Evolutionary conservation across 2,329 filamentous ascomycete genomes (phyloP).

Genomic region (Penicillium nordicum): DNA sequence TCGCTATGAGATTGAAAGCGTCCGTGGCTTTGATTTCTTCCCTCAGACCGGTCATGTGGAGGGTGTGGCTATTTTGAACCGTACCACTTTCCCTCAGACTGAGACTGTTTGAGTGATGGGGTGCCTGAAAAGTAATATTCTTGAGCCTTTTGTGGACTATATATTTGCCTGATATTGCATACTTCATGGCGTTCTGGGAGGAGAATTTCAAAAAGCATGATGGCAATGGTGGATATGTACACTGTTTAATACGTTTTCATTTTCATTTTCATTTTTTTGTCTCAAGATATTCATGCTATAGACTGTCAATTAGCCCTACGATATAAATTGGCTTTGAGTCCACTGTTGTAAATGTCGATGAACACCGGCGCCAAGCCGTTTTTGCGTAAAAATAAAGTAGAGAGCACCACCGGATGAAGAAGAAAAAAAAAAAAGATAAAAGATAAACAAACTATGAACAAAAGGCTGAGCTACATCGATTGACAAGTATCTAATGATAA

Average conservation of each 20-base stretch:
- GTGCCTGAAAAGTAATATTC: background rate
- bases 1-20: slow-evolving; percentile 80
- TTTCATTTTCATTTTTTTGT: background rate
- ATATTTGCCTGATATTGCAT: slow-evolving; percentile 8
- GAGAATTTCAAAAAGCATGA: background rate
- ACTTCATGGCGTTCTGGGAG: slow-evolving; percentile 6
- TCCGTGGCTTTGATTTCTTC: slow-evolving; percentile 95
- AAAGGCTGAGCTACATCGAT: slow-evolving; percentile 24
- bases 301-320: slow-evolving; percentile 13
- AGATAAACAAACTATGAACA: slow-evolving; percentile 30
- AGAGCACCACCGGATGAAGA: slow-evolving; percentile 12
- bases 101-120: background rate
- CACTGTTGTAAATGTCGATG: slow-evolving; percentile 9
- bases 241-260: slow-evolving; percentile 1
- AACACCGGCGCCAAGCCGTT: slow-evolving; percentile 16
- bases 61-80: slow-evolving; percentile 58
- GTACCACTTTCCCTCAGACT: slow-evolving; percentile 24
- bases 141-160: background rate
- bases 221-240: slow-evolving; percentile 1
- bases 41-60: slow-evolving; percentile 75
- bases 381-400: slow-evolving; percentile 10
- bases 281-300: slow-evolving; percentile 1
- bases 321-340: slow-evolving; percentile 15
- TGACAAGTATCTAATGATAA: slow-evolving; percentile 23
- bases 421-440: slow-evolving; percentile 14